These are phyloP conservation scores for Cladophialophora bantiana DNA, from an alignment of 2,329 filamentous ascomycete species.

Conservation along the genomic window DNA sequence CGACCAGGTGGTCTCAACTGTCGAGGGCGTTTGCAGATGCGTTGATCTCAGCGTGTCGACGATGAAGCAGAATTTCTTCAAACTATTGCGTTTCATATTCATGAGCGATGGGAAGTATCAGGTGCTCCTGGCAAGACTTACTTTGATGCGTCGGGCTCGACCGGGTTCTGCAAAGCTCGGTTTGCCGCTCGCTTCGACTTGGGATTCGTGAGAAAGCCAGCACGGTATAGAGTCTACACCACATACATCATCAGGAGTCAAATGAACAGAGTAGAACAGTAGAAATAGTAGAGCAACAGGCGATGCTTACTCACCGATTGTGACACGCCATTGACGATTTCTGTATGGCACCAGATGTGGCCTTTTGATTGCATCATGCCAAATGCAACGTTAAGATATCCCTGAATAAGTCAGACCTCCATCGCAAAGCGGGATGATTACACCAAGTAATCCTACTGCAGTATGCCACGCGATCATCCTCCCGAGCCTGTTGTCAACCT, in stretches of 20 bases:
- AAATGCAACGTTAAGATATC: constrained; percentile 9
- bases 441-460: constrained; percentile 12
- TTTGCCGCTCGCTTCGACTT: no score
- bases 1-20: constrained; percentile 17
- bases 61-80: constrained; percentile 18
- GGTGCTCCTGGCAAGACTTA: constrained; percentile 5
- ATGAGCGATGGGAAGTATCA: no score
- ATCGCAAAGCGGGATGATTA: background rate
- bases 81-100: no score
- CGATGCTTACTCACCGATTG: background rate
- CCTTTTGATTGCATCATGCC: constrained; percentile 10
- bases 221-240: no score
- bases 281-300: no score
- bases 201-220: no score
- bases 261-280: no score
- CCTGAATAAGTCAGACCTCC: constrained; percentile 7
- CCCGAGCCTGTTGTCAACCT: constrained; percentile 23
- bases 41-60: constrained; percentile 19
- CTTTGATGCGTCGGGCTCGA: background rate
- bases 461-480: constrained; percentile 11
- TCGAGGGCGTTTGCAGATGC: constrained; percentile 14
- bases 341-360: constrained; percentile 5
- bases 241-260: no score
- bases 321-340: constrained; percentile 7
- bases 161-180: no score